phyloP scores from a whole-genome alignment of 768 basidiomycete species.

The Nevesoporus exiguus region DNA sequence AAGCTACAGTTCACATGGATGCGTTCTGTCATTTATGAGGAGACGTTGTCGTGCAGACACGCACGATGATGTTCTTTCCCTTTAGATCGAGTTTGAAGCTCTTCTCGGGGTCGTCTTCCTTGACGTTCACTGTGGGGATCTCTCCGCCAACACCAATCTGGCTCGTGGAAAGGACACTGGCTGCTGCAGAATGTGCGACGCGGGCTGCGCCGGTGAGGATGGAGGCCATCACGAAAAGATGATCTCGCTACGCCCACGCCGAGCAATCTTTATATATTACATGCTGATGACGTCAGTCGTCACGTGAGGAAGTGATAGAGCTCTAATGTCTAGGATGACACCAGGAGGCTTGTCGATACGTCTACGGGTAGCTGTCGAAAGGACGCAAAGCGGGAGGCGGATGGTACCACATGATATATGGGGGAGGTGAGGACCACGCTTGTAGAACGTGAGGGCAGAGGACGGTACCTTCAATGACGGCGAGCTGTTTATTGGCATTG shows the following conservation, averaged over 20 bases:
- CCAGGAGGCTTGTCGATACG: too few relatives aligned
- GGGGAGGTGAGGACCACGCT: too few relatives aligned
- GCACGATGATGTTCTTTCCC: conserved; percentile 64
- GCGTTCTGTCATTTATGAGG: not conserved
- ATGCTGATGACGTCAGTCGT: not conserved
- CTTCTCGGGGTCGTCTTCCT: conserved; percentile 52
- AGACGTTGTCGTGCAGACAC: conserved; percentile 18
- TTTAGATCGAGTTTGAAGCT: conserved; percentile 42
- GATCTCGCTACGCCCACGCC: too few relatives aligned
- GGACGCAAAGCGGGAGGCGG: too few relatives aligned
- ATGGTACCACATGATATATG: too few relatives aligned
- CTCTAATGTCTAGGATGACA: too few relatives aligned
- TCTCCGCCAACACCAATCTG: conserved; percentile 38
- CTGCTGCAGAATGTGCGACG: conserved; percentile 52
- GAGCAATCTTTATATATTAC: not conserved
- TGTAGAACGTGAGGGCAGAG: too few relatives aligned
- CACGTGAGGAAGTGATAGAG: too few relatives aligned
- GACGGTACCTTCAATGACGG: too few relatives aligned
- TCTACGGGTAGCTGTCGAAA: too few relatives aligned
- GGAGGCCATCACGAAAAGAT: conserved; percentile 42
- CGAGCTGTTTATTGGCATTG: too few relatives aligned
- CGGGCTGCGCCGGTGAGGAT: conserved; percentile 44
- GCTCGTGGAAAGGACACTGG: conserved; percentile 45
- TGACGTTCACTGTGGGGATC: conserved; percentile 52
- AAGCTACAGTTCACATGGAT: conserved; percentile 39